Conservation (phyloP, 2,329 filamentous ascomycete genomes). For the Penicillium crustosum region DNA sequence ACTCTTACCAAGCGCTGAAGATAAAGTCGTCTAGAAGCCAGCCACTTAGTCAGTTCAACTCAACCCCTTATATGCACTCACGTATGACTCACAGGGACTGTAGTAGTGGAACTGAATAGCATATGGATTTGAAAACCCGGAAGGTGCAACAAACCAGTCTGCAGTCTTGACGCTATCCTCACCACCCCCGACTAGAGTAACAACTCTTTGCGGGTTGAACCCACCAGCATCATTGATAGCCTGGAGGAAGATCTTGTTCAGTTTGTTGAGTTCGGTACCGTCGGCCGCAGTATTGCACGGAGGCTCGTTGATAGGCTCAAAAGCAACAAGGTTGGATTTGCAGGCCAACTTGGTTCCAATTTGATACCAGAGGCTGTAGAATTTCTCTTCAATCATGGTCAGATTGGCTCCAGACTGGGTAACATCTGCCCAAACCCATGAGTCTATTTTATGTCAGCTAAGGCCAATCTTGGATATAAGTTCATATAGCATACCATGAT, state of each 20-base stretch:
- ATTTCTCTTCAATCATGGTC: conserved; percentile 56
- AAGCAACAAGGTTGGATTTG: conserved; percentile 55
- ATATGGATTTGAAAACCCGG: conserved; percentile 56
- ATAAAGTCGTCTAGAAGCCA: conserved; percentile 28
- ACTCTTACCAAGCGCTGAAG: conserved; percentile 30
- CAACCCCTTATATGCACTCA: background rate
- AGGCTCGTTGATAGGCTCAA: conserved; percentile 62
- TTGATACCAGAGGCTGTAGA: conserved; percentile 58
- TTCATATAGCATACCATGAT: conserved; percentile 46
- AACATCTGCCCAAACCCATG: conserved; percentile 59
- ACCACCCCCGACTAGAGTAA: conserved; percentile 55
- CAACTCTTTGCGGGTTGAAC: conserved; percentile 56
- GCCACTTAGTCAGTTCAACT: background rate
- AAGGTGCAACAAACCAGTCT: conserved; percentile 54
- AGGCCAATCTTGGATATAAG: background rate
- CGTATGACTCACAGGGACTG: conserved; percentile 37
- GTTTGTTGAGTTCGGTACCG: conserved; percentile 53
- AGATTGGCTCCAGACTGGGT: conserved; percentile 49
- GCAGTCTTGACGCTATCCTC: conserved; percentile 56
- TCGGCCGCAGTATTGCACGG: conserved; percentile 54
- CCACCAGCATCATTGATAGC: conserved; percentile 56
- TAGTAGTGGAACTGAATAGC: conserved; percentile 65
- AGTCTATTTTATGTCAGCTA: conserved; percentile 37
- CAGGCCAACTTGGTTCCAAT: conserved; percentile 56
- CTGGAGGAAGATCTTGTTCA: conserved; percentile 59